Evolutionary conservation across 2,329 filamentous ascomycete species (phyloP), one percentile per base, ranked within the genome.

Genomic region (Fusarium pseudoanthophilum): DNA sequence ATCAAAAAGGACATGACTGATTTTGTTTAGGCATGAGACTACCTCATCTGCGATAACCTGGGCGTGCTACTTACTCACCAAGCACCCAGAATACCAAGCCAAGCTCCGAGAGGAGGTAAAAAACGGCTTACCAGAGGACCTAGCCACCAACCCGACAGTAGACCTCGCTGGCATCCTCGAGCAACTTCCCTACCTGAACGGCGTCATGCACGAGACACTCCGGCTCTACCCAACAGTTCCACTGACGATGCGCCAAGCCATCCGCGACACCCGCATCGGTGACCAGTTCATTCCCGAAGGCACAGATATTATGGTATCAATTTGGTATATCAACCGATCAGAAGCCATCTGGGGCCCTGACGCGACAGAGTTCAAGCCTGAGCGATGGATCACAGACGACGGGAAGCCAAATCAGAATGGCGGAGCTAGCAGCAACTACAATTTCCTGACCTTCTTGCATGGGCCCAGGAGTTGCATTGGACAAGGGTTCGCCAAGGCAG

Each of bases 381-480:
- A 92, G 60, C 86, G 92, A 3, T 93, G 91, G 91, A 88, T 89
- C 77, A 74, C 67, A 8, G 88, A 83, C 7, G 81, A 84, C 0
- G 85, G 83, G 1, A 82, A 81, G 69, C 91, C 91, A 1, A 85
- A 85, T 15, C 90, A 90, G 60, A 89, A 88, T 11, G 93, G 93
- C 3, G 92, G 92, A 9, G 90, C 92, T 0, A 84, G 85, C 6
- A 92, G 87, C 63, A 94, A 94, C 78, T 95, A 92, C 78, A 86
- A 89, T 4, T 91, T 92, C 71, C 79, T 95, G 80, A 95, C 93
- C 0, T 97, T 97, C 81, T 80, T 97, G 57, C 93, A 97, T 78
- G 95, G 95, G 0, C 93, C 94, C 1, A 84, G 94, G 58, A 92
- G 91, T 75, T 97, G 94, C 78, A 97, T 97, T 72, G 94, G 94